Percentiles rank a stretch among this genome's conserved stretches.
Evolutionary conservation across 352 stramenopile species (phyloP).

Genomic region (Phytophthora constricta): DNA sequence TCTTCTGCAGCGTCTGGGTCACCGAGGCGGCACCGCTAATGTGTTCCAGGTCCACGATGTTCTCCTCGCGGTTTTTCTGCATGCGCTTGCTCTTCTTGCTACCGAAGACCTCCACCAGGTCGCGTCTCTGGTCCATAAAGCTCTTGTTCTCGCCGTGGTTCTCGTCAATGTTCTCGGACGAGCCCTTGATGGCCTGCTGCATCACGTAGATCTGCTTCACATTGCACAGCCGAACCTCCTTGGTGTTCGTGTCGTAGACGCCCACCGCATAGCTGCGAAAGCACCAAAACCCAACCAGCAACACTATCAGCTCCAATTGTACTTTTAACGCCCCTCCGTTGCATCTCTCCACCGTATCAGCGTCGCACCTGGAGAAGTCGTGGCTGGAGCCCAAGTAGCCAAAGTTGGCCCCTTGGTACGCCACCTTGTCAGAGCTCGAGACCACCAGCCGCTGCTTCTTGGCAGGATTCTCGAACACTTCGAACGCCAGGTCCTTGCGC

Average conservation of each 20-base stretch:
- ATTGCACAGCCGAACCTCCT: constrained; percentile 79
- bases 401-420: constrained; percentile 88
- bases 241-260: constrained; percentile 78
- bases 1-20: constrained; percentile 77
- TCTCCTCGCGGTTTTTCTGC: constrained; percentile 84
- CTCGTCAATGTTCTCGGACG: constrained; percentile 71
- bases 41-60: constrained; percentile 80
- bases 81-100: constrained; percentile 88
- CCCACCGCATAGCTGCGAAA: constrained; percentile 66
- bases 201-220: constrained; percentile 87
- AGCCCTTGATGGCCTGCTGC: constrained; percentile 82
- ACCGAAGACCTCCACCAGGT: constrained; percentile 82
- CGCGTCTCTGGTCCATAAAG: constrained; percentile 71
- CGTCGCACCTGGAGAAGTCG: constrained; percentile 63
- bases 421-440: constrained; percentile 77
- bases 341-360: no score
- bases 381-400: constrained; percentile 76
- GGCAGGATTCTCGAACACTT: constrained; percentile 79
- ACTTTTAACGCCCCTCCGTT: no score
- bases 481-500: constrained; percentile 70
- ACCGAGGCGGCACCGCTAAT: constrained; percentile 76
- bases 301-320: no score
- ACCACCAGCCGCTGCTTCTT: constrained; percentile 88
- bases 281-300: not conserved
- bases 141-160: constrained; percentile 64